Evolutionary conservation across 352 stramenopile genomes (phyloP).

Genomic region (Globisporangium radiosum): DNA sequence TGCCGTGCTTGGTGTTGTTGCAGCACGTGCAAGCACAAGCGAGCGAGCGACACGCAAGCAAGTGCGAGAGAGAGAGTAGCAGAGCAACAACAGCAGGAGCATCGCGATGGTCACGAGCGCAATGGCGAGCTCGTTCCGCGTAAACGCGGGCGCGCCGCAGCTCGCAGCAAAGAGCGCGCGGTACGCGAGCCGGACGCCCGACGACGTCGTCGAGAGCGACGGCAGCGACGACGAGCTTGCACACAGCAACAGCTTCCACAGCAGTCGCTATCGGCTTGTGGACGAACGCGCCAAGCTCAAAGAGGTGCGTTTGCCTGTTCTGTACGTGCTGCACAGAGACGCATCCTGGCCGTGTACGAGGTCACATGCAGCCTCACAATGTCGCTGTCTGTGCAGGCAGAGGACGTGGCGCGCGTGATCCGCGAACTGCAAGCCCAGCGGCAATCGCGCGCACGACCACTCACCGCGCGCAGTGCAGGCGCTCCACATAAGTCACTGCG

Average conservation of each 20-base stretch:
- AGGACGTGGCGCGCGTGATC: slow-evolving; percentile 41
- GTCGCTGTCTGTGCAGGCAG: slow-evolving; percentile 12
- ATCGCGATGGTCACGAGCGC: background rate
- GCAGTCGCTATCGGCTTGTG: slow-evolving; percentile 35
- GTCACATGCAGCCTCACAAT: background rate
- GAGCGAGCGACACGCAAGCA: no score
- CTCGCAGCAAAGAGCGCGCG: background rate
- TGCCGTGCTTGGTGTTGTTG: no score
- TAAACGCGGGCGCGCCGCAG: background rate
- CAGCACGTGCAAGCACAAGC: no score
- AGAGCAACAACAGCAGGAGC: background rate
- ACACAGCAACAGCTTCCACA: background rate
- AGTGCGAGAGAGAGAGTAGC: no score
- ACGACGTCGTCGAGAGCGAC: background rate
- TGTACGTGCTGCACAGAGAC: background rate
- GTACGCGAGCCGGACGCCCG: background rate
- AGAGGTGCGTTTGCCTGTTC: slow-evolving; percentile 17
- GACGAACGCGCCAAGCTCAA: slow-evolving; percentile 26
- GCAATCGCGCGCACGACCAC: slow-evolving; percentile 3
- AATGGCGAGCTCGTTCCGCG: background rate
- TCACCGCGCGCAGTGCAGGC: slow-evolving; percentile 1
- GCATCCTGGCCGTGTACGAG: no score
- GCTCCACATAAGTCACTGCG: background rate
- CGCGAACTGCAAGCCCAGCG: slow-evolving; percentile 26
- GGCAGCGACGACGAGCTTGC: background rate